Evolutionary conservation across 78 protist species (phyloP).

Genomic region (Dictyostelium capitatum): DNA sequence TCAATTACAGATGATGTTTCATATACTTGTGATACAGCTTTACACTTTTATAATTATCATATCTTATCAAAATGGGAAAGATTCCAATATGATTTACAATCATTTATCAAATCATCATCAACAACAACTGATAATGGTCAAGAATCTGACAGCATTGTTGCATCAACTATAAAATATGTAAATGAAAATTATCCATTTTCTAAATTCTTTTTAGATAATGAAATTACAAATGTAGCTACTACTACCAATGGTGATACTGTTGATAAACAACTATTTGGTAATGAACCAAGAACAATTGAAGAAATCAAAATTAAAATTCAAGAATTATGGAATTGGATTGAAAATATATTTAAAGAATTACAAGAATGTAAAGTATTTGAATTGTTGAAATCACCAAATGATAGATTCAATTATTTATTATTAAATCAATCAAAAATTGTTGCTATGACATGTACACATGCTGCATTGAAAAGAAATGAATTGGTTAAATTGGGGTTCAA

Average conservation of each 20-base stretch:
- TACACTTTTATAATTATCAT: constrained; percentile 86
- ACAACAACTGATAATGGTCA: no score
- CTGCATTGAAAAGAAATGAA: constrained; percentile 91
- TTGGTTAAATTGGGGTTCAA: constrained; percentile 86
- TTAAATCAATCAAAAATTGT: constrained; percentile 93
- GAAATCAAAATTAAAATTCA: no score
- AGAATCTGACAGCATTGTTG: neutral
- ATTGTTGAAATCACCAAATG: constrained; percentile 89
- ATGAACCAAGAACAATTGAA: neutral
- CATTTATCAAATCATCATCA: neutral
- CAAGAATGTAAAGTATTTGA: constrained; percentile 93
- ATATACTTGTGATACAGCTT: constrained; percentile 96
- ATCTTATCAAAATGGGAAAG: constrained; percentile 80
- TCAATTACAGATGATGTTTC: constrained; percentile 76
- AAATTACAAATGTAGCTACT: neutral
- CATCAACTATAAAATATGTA: neutral
- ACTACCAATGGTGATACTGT: neutral
- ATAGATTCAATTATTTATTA: constrained; percentile 93
- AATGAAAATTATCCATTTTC: constrained; percentile 36
- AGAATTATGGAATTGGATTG: constrained; percentile 79
- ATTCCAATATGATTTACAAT: constrained; percentile 20
- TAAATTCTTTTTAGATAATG: neutral
- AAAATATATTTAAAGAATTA: constrained; percentile 88
- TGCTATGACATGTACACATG: constrained; percentile 99
- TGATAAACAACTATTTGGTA: neutral